Evolutionary conservation across 1,139 yeast genomes (phyloP).

Genomic region (Yamadazyma trypodendri): DNA sequence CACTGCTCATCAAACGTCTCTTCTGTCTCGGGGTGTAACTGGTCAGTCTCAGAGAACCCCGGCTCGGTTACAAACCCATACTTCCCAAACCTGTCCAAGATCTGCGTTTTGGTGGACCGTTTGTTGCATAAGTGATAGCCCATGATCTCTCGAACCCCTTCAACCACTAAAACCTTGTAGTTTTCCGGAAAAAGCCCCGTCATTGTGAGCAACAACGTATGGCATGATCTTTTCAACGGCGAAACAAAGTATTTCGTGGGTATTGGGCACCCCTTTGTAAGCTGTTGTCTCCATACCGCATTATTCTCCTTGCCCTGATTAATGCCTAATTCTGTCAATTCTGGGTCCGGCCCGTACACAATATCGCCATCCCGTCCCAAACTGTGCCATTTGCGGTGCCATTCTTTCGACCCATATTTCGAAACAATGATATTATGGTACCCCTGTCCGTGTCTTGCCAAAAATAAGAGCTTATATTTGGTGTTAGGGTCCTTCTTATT

Average conservation of each 20-base stretch:
- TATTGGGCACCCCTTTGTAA: slow-evolving; percentile 49
- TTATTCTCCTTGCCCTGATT: slow-evolving; percentile 46
- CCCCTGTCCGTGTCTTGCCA: slow-evolving; percentile 82
- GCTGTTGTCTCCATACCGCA: slow-evolving; percentile 44
- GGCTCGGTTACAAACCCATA: slow-evolving; percentile 33
- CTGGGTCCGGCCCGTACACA: slow-evolving; percentile 69
- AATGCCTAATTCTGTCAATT: slow-evolving; percentile 58
- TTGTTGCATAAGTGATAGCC: slow-evolving; percentile 72
- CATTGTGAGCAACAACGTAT: slow-evolving; percentile 64
- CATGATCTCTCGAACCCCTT: slow-evolving; percentile 62
- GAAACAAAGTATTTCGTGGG: slow-evolving; percentile 60
- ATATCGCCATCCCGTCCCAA: slow-evolving; percentile 54
- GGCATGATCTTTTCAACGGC: slow-evolving; percentile 64
- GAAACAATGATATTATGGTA: slow-evolving; percentile 63
- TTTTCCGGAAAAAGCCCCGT: slow-evolving; percentile 32
- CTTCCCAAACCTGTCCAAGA: slow-evolving; percentile 18
- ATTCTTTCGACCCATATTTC: slow-evolving; percentile 55
- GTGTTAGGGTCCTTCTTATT: slow-evolving; percentile 35
- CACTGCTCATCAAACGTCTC: slow-evolving; percentile 43
- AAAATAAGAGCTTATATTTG: slow-evolving; percentile 54
- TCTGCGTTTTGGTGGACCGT: slow-evolving; percentile 40
- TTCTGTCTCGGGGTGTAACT: slow-evolving; percentile 29
- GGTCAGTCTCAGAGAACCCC: slow-evolving; percentile 49
- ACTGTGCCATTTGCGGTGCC: slow-evolving; percentile 64
- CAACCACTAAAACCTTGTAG: slow-evolving; percentile 44